Evolutionary conservation across 2,329 filamentous ascomycete species (phyloP).

Genomic region (Domatiomyces catenatus): DNA sequence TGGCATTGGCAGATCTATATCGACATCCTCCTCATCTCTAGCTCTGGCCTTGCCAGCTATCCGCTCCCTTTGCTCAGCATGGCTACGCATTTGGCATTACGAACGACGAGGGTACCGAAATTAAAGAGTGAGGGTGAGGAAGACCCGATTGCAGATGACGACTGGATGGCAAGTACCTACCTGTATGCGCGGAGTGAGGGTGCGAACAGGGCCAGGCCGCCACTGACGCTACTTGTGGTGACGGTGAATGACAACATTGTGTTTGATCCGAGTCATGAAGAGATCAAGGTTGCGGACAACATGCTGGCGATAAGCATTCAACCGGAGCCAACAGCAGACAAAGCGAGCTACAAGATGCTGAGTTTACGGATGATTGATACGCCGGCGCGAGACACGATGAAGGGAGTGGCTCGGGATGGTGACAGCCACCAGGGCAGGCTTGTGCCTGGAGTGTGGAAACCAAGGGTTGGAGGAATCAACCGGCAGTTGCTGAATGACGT

Average conservation of each 20-base stretch:
- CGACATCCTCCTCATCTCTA: slow-evolving; percentile 57
- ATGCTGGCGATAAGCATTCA: slow-evolving; percentile 73
- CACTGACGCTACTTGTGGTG: slow-evolving; percentile 81
- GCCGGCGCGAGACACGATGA: slow-evolving; percentile 56
- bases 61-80: slow-evolving; percentile 83
- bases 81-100: slow-evolving; percentile 82
- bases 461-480: slow-evolving; percentile 69
- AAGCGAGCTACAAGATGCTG: slow-evolving; percentile 39
- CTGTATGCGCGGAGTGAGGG: slow-evolving; percentile 47
- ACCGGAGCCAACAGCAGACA: slow-evolving; percentile 28
- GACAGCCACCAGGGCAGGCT: slow-evolving; percentile 33
- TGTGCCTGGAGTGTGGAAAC: slow-evolving; percentile 61
- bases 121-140: slow-evolving; percentile 84
- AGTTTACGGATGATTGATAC: slow-evolving; percentile 61
- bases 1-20: slow-evolving; percentile 97
- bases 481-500: slow-evolving; percentile 56
- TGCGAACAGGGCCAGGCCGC: slow-evolving; percentile 36
- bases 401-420: slow-evolving; percentile 41
- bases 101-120: slow-evolving; percentile 68
- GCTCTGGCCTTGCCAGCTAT: slow-evolving; percentile 53
- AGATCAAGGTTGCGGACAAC: slow-evolving; percentile 81
- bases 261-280: slow-evolving; percentile 82
- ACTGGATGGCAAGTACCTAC: slow-evolving; percentile 72
- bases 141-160: slow-evolving; percentile 93
- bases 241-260: slow-evolving; percentile 76